Conservation (phyloP, 2,329 filamentous ascomycete species). For the Pseudocercospora ulei region DNA sequence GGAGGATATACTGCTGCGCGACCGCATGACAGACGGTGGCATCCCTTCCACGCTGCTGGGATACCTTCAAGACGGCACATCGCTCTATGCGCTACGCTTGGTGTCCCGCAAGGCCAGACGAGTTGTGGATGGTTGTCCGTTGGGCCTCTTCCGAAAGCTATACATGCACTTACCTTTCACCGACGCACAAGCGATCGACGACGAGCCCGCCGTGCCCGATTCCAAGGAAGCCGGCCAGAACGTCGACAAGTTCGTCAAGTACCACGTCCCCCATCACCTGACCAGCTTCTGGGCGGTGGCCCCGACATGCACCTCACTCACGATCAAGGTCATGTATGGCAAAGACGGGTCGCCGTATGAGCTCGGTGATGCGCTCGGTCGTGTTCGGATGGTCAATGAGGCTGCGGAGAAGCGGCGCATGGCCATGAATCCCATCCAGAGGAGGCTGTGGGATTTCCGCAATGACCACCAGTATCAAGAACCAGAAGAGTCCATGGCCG, state of each 20-base stretch:
- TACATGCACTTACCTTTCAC: too few relatives aligned
- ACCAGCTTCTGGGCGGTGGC: slow-evolving; percentile 7
- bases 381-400: not conserved
- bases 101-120: slow-evolving; percentile 12
- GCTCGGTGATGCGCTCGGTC: slow-evolving; percentile 1
- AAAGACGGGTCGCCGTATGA: not conserved
- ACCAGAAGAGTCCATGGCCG: not conserved
- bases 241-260: not conserved
- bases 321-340: slow-evolving; percentile 5
- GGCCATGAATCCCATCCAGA: slow-evolving; percentile 1
- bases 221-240: not conserved
- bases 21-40: slow-evolving; percentile 5
- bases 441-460: slow-evolving; percentile 3
- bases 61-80: slow-evolving; percentile 14
- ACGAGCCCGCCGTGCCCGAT: not conserved
- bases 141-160: slow-evolving; percentile 9
- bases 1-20: slow-evolving; percentile 19
- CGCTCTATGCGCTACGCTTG: slow-evolving; percentile 19
- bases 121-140: slow-evolving; percentile 8
- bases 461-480: slow-evolving; percentile 1
- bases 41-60: slow-evolving; percentile 16
- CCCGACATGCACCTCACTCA: slow-evolving; percentile 7
- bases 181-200: not conserved
- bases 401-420: not conserved
- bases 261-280: not conserved